Base-by-base conservation (phyloP, 208 protist species). In the Leishmania turanica region DNA sequence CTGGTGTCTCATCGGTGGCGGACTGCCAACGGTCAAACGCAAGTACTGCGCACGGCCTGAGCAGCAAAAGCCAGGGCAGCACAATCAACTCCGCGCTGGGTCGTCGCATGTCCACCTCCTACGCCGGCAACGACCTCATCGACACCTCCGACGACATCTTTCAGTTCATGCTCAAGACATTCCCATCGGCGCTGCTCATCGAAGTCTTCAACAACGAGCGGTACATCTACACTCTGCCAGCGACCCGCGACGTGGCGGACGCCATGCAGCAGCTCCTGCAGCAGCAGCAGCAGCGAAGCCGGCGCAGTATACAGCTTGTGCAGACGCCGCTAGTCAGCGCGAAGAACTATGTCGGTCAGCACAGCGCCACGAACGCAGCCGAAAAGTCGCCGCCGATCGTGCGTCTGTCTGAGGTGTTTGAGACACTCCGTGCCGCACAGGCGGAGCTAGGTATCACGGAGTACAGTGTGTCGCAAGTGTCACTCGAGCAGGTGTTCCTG, bases 401-500 rank as follows among this genome's bases (percentile, higher is more conserved):
- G 40, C 83, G 75, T 13, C 87, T 94, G 9, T 92, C 89, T 2
- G 72, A 85, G 27, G 79, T 92, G 37, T 95, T 95, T 69, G 75
- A 84, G 64, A 74, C 83, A 60, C 79, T 96, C 21, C 72, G 87
- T 76, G 60, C 70, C 21, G 60, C 88, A 47, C 74, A 91, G 78
- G 82, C 77, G 11, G 40, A 66, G 15, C 83, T 93, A 15, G 82
- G 85, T 75, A 90, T 96, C 71, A 91, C 87, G 17, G 87, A 96
- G 78, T 96, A 96, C 84, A 91, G 84, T 69, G 87, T 96, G 45
- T 89, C 84, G 24, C 93, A 95, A 66, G 90, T 91, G 2, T 92
- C 89, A 19, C 85, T 96, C 42, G 92, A 95, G 83, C 91, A 92
- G 69, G 88, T 95, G 37, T 94, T 96, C 68, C 78, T 96, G 60